Conservation (phyloP, 306 rosid genomes). For the Vigna nakashimae region DNA sequence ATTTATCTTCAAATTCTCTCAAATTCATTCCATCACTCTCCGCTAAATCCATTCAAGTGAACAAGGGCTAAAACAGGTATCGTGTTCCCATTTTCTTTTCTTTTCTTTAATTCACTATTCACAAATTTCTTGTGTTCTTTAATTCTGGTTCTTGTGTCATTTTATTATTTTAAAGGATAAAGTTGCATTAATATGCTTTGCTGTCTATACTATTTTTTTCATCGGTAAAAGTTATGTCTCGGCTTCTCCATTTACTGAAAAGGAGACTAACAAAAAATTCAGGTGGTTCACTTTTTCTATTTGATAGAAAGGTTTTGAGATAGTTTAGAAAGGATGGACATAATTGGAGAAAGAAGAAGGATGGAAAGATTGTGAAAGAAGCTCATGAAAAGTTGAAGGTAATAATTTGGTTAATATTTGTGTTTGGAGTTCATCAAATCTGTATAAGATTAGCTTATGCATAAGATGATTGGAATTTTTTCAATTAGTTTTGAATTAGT, state of each 20-base stretch:
- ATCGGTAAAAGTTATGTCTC: too few relatives aligned
- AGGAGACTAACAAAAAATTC: background rate
- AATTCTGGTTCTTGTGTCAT: too few relatives aligned
- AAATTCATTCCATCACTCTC: too few relatives aligned
- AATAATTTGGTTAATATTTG: constrained; percentile 37
- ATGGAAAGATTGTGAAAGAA: constrained; percentile 88
- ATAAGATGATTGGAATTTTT: constrained; percentile 15
- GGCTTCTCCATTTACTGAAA: too few relatives aligned
- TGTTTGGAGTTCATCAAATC: constrained; percentile 12
- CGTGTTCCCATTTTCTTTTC: constrained; percentile 15
- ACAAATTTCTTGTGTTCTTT: background rate
- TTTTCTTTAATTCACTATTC: background rate
- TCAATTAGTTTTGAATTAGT: background rate
- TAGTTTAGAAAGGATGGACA: constrained; percentile 95
- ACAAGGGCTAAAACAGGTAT: too few relatives aligned
- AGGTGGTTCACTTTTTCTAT: constrained; percentile 92
- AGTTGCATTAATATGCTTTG: too few relatives aligned
- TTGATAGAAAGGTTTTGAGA: constrained; percentile 90
- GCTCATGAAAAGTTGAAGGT: constrained; percentile 97
- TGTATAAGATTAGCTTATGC: constrained; percentile 11
- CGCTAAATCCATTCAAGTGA: too few relatives aligned
- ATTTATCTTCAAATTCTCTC: too few relatives aligned
- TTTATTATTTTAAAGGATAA: too few relatives aligned
- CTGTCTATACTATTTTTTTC: too few relatives aligned
- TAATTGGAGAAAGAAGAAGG: constrained; percentile 68